A percentile compares a stretch with the other conserved stretches of the same genome.
These are phyloP conservation scores for Ceratobasidium sp. DNA, from an alignment of 1,284 basidiomycete species.

Conservation along the genomic window DNA sequence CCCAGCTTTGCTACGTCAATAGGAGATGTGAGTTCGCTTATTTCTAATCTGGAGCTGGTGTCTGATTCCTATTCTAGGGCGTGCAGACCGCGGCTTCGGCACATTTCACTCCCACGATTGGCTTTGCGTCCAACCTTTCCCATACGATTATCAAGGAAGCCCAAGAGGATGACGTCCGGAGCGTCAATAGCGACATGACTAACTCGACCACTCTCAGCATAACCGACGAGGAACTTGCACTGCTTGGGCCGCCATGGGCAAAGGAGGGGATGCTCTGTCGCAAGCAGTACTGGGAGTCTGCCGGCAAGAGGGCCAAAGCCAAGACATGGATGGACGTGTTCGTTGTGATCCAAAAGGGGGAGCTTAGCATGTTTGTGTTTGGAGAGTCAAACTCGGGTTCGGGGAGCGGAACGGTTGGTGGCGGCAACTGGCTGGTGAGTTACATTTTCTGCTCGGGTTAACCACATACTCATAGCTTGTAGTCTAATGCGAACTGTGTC, in stretches of 20 bases:
- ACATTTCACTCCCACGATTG: conserved; percentile 84
- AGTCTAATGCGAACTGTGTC: conserved; percentile 86
- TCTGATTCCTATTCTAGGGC: conserved; percentile 54
- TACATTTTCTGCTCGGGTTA: conserved; percentile 38
- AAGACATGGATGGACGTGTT: conserved; percentile 94
- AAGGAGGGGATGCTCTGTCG: conserved; percentile 96
- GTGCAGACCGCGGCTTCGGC: conserved; percentile 58
- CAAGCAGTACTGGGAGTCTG: conserved; percentile 93
- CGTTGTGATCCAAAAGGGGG: conserved; percentile 93
- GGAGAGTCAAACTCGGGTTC: conserved; percentile 68
- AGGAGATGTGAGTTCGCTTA: conserved; percentile 71
- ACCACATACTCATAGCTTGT: background rate
- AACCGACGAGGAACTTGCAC: conserved; percentile 92
- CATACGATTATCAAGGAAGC: conserved; percentile 96
- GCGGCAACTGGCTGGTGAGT: conserved; percentile 96
- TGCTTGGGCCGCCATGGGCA: conserved; percentile 97
- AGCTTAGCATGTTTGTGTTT: conserved; percentile 95
- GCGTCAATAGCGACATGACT: conserved; percentile 72
- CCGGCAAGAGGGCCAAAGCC: conserved; percentile 84
- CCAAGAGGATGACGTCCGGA: conserved; percentile 89
- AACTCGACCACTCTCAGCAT: conserved; percentile 80
- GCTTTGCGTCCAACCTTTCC: conserved; percentile 95
- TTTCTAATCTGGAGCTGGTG: conserved; percentile 29
- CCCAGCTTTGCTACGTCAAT: conserved; percentile 88
- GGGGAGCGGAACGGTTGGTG: conserved; percentile 71